Percentiles rank a stretch among this genome's conserved stretches.
phyloP scores from a whole-genome alignment of 495 filamentous ascomycete species.

The Elasticomyces elasticus region DNA sequence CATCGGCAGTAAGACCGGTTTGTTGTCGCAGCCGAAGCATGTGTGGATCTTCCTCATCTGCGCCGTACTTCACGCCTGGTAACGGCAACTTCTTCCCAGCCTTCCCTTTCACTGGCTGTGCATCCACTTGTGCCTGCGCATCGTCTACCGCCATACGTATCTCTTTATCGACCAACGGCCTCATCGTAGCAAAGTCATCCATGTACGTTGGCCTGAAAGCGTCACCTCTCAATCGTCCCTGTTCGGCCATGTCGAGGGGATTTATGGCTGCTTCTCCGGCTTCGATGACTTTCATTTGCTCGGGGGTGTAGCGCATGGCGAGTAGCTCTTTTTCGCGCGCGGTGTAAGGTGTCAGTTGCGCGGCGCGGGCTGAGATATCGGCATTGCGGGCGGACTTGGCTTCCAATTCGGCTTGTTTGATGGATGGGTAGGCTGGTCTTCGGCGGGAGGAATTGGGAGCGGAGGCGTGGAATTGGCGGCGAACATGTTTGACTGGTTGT shows the following conservation, averaged over 20 bases:
- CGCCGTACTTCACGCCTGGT: conserved; percentile 8
- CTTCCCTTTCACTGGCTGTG: background rate
- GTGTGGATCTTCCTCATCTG: conserved; percentile 38
- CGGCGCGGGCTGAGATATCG: conserved; percentile 1
- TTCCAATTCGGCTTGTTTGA: conserved; percentile 30
- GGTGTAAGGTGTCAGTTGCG: conserved; percentile 54
- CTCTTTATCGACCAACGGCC: conserved; percentile 48
- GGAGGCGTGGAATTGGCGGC: conserved; percentile 19
- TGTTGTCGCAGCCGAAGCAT: conserved; percentile 52
- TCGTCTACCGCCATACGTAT: conserved; percentile 29
- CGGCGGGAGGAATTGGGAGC: conserved; percentile 13
- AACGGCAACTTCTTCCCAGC: conserved; percentile 15
- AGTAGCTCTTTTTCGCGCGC: conserved; percentile 55
- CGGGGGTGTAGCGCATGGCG: conserved; percentile 57
- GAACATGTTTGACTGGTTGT: background rate
- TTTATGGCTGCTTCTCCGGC: conserved; percentile 77
- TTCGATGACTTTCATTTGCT: conserved; percentile 75
- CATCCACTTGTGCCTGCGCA: background rate
- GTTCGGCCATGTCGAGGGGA: conserved; percentile 61
- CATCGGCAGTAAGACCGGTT: conserved; percentile 52
- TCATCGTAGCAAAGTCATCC: conserved; percentile 69
- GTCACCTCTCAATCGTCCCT: conserved; percentile 59
- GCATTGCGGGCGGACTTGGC: conserved; percentile 28
- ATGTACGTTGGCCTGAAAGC: conserved; percentile 64
- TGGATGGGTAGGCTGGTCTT: conserved; percentile 30